These are phyloP conservation scores for Kwoniella shivajii DNA, from an alignment of 1,284 basidiomycete species.

Conservation along the genomic window DNA sequence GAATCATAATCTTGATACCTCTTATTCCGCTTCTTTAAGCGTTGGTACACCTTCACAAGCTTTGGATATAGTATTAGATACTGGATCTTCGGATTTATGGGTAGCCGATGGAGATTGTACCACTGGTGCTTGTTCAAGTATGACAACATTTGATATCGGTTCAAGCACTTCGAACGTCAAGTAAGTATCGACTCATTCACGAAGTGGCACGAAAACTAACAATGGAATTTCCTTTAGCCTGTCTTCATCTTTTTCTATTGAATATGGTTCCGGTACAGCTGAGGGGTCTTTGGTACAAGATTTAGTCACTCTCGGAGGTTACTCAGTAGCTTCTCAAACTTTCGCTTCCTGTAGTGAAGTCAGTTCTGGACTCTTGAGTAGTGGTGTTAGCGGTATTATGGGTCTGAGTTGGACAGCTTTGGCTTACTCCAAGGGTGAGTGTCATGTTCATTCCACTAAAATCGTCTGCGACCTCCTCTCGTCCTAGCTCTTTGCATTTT, in stretches of 20 bases:
- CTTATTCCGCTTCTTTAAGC: slow-evolving; percentile 48
- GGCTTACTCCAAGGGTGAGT: slow-evolving; percentile 52
- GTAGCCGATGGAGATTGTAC: slow-evolving; percentile 42
- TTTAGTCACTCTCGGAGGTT: slow-evolving; percentile 76
- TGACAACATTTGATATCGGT: slow-evolving; percentile 33
- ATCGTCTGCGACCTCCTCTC: too few species aligned
- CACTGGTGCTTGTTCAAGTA: slow-evolving; percentile 31
- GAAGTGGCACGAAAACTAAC: not conserved
- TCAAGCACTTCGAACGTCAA: slow-evolving; percentile 21
- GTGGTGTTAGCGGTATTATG: slow-evolving; percentile 56
- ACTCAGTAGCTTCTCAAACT: slow-evolving; percentile 67
- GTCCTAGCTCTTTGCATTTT: too few species aligned
- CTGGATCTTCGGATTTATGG: slow-evolving; percentile 61
- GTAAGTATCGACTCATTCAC: slow-evolving; percentile 4
- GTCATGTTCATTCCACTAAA: not conserved
- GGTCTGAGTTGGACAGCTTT: slow-evolving; percentile 57
- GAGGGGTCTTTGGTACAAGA: slow-evolving; percentile 71
- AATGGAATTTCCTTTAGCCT: slow-evolving; percentile 14
- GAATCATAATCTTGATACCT: slow-evolving; percentile 52
- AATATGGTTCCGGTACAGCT: slow-evolving; percentile 66
- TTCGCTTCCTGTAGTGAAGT: slow-evolving; percentile 59
- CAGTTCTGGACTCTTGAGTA: slow-evolving; percentile 48
- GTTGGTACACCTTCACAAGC: slow-evolving; percentile 56
- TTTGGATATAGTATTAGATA: slow-evolving; percentile 61
- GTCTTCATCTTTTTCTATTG: slow-evolving; percentile 42